phyloP scores from a whole-genome alignment of 1,284 basidiomycete genomes.

The Phaffia rhodozyma region DNA sequence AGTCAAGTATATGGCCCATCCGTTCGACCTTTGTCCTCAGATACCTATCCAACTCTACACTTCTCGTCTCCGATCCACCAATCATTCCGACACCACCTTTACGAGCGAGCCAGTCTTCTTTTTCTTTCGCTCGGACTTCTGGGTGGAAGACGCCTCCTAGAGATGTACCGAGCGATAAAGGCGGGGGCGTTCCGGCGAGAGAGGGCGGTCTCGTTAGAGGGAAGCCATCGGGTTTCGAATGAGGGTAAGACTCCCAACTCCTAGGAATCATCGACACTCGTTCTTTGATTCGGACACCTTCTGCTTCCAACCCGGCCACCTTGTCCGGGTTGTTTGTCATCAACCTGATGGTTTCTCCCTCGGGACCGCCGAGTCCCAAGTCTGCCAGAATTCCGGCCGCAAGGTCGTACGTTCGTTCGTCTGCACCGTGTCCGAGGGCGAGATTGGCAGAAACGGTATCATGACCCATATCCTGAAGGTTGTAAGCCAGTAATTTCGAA shows the following conservation, averaged over 20 bases:
- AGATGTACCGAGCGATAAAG: neutral
- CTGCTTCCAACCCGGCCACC: constrained; percentile 70
- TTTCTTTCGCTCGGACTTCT: constrained; percentile 23
- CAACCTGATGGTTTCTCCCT: constrained; percentile 56
- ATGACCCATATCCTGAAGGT: constrained; percentile 93
- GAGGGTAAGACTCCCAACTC: constrained; percentile 51
- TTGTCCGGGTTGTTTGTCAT: constrained; percentile 99
- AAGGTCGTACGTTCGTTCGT: constrained; percentile 86
- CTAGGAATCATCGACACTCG: constrained; percentile 89
- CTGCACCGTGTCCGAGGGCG: constrained; percentile 85
- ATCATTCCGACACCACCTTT: constrained; percentile 67
- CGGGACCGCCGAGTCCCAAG: constrained; percentile 55
- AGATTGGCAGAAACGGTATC: constrained; percentile 97
- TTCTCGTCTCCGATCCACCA: constrained; percentile 64
- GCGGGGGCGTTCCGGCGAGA: constrained; percentile 21
- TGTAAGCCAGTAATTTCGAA: constrained; percentile 95
- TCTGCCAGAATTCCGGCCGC: constrained; percentile 83
- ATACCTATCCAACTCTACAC: constrained; percentile 88
- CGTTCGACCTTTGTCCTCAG: constrained; percentile 85
- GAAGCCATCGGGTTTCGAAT: constrained; percentile 20
- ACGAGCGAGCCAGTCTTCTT: constrained; percentile 40
- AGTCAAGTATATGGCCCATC: constrained; percentile 88
- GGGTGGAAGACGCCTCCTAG: neutral
- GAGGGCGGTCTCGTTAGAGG: constrained; percentile 22
- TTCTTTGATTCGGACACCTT: constrained; percentile 70